phyloP scores from a whole-genome alignment of 305 asterid genomes.

The Striga hermonthica region DNA sequence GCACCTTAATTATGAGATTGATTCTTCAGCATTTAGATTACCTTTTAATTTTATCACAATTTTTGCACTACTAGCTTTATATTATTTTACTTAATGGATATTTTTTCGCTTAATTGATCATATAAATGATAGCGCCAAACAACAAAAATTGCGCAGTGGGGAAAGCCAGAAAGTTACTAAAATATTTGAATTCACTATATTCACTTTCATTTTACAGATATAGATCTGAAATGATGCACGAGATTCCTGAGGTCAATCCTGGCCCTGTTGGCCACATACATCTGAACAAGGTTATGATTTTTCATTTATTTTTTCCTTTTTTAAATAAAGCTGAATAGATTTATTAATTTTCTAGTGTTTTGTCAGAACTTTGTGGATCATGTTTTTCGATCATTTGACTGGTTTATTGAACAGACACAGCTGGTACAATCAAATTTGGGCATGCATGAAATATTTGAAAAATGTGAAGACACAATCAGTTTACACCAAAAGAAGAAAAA shows the following conservation, averaged over 20 bases:
- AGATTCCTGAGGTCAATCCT: constrained; percentile 42
- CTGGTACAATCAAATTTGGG: constrained; percentile 48
- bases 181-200: constrained; percentile 23
- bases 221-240: constrained; percentile 40
- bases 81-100: background rate
- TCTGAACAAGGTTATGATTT: constrained; percentile 64
- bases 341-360: constrained; percentile 27
- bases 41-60: background rate
- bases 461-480: constrained; percentile 60
- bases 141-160: background rate
- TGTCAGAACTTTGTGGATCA: constrained; percentile 31
- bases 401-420: constrained; percentile 49
- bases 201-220: constrained; percentile 52
- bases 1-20: background rate
- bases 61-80: background rate
- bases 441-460: constrained; percentile 55
- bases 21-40: constrained; percentile 7
- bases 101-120: constrained; percentile 18
- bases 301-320: background rate
- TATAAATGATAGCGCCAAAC: constrained; percentile 22
- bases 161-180: constrained; percentile 8
- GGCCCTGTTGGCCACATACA: constrained; percentile 93
- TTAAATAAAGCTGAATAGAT: constrained; percentile 4
- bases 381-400: constrained; percentile 26
- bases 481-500: constrained; percentile 64